Conservation (phyloP, 2,329 filamentous ascomycete genomes). For the Colletotrichum sp. region DNA sequence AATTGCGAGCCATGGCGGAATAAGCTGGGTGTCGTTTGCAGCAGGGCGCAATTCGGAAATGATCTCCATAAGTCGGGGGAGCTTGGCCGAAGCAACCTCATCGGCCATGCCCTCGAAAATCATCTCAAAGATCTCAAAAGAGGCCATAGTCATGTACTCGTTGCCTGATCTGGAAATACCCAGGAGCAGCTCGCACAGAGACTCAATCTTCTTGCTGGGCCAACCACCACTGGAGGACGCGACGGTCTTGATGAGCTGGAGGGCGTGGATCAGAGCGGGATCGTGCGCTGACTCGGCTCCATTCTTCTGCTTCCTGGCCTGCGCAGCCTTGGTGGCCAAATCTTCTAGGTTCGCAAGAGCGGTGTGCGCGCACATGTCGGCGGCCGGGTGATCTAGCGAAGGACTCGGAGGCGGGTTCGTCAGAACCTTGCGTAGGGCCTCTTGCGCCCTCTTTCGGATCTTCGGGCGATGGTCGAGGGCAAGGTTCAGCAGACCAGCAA, state of each 20-base stretch:
- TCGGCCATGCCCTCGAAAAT: conserved; percentile 94
- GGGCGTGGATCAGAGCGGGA: conserved; percentile 85
- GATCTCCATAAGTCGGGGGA: conserved; percentile 87
- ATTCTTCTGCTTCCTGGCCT: conserved; percentile 70
- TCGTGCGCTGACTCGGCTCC: conserved; percentile 68
- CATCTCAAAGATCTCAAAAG: conserved; percentile 96
- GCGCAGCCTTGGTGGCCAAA: conserved; percentile 66
- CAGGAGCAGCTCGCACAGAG: conserved; percentile 86
- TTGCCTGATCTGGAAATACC: conserved; percentile 89
- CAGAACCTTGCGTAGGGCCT: conserved; percentile 83
- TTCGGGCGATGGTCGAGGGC: conserved; percentile 90
- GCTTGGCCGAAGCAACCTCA: conserved; percentile 85
- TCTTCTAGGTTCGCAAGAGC: conserved; percentile 82
- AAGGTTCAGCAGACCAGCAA: conserved; percentile 84
- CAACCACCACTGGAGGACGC: conserved; percentile 88
- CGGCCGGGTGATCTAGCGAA: conserved; percentile 90
- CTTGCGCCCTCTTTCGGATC: conserved; percentile 90
- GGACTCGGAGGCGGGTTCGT: conserved; percentile 88
- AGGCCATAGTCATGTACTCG: conserved; percentile 94
- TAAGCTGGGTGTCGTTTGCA: conserved; percentile 90
- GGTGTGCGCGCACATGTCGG: conserved; percentile 94
- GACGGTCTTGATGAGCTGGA: conserved; percentile 91
- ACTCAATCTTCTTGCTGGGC: conserved; percentile 95
- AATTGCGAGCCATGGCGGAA: conserved; percentile 96
- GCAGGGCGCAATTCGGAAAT: conserved; percentile 92